Conservation (phyloP, 2,329 filamentous ascomycete species). For the Fusarium circinatum region DNA sequence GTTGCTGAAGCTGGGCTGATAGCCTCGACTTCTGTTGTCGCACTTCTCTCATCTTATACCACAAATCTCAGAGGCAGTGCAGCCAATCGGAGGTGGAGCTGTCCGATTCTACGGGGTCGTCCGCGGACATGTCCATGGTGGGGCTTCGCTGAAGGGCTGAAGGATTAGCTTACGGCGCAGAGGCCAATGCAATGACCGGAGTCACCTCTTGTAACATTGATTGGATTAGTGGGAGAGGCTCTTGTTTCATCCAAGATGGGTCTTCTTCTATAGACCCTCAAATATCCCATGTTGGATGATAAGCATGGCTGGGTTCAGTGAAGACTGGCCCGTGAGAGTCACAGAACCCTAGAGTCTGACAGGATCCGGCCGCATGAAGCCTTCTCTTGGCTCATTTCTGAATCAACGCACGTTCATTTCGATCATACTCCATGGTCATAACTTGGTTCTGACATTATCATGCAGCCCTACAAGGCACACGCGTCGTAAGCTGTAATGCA, state of each 20-base stretch:
- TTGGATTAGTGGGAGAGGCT: neutral
- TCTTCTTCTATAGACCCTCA: too few relatives aligned
- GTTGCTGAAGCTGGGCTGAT: neutral
- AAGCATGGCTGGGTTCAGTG: neutral
- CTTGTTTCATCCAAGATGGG: neutral
- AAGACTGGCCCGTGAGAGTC: neutral
- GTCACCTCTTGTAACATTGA: neutral
- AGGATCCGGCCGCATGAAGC: neutral
- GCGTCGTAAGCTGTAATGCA: too few relatives aligned
- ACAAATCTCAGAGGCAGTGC: neutral
- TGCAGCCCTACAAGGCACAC: neutral
- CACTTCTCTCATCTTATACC: conserved; percentile 13
- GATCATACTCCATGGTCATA: too few relatives aligned
- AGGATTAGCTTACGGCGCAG: neutral
- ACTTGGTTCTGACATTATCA: too few relatives aligned
- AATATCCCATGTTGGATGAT: neutral
- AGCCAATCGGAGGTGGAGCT: conserved; percentile 10
- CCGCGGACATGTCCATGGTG: conserved; percentile 34
- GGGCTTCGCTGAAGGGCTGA: conserved; percentile 6
- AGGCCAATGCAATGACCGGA: neutral
- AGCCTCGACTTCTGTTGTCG: neutral
- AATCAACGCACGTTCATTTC: too few relatives aligned
- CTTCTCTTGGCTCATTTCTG: neutral
- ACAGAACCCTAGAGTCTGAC: neutral
- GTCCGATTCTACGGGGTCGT: conserved; percentile 1